Base-by-base conservation (phyloP, 345 rosid genomes). In the Durio zibethinus region DNA sequence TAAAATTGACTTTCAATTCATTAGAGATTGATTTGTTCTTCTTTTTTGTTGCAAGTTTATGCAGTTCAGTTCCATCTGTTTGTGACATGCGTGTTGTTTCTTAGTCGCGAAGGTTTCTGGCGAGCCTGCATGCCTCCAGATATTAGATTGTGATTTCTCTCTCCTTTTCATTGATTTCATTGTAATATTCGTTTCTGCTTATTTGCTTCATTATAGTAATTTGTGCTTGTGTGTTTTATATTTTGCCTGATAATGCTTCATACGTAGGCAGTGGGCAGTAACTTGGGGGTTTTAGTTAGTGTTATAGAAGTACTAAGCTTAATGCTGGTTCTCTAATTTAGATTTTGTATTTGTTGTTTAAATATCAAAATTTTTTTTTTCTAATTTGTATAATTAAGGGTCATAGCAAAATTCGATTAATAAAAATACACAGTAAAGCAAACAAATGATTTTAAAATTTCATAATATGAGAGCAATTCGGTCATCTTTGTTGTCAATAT, bases 81-180 rank as follows among this genome's bases (percentile, higher is more conserved):
- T 80, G 97, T 93, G 75, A 92, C 98, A 18, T 89, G 97, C 36
- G 85, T 93, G 48, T 83, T 96, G 87, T 93, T 93, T 83, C 93
- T 96, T 29, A 96, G 98, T 77, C 91, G 98, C 47, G 99, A 96
- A 82, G 99, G 98, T 67, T 93, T 93, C 82, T 92, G 97, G 6
- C 92, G 98, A 20, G 94, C 93, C 40, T 89, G 97, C 85, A 79
- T 93, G 97, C 89, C 98, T 43, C 94, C 93, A 73, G 95, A 91
- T 81, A 78, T 90, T 53, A 84, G 87, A 75, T 65, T 96, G 97
- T 93, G 83, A 50, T 74, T 59, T 20, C 31, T 75, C 62, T 45
- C 7, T 23, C 40, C 27, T 38, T 71, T 25, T 60, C 56, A 2
- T 40, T 62, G 67, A 25, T 74, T 73, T 20, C 38, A 6, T 8